phyloP scores from a whole-genome alignment of 257 asterid species.

The Nicotiana tomentosiformis region DNA sequence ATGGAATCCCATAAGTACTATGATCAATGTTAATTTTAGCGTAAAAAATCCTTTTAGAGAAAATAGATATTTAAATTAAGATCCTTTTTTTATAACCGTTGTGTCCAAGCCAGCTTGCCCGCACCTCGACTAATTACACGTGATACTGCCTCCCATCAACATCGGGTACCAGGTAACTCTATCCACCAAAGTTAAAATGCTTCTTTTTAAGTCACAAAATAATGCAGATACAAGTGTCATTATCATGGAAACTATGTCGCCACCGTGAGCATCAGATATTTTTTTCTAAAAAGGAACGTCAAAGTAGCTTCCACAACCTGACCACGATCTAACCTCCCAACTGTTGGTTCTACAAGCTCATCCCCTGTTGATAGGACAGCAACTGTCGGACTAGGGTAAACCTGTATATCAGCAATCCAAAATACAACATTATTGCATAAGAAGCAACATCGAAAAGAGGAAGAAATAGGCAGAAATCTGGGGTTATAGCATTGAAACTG shows the following conservation, averaged over 20 bases:
- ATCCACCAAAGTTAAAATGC: neutral
- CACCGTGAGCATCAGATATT: neutral
- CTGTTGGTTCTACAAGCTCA: conserved; percentile 83
- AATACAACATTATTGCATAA: conserved; percentile 7
- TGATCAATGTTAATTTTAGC: neutral
- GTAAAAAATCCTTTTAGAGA: neutral
- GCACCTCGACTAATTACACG: too few relatives aligned
- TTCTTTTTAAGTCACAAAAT: neutral
- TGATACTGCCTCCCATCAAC: too few relatives aligned
- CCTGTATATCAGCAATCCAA: conserved; percentile 34
- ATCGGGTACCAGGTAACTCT: too few relatives aligned
- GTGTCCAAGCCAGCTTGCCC: too few relatives aligned
- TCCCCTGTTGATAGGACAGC: conserved; percentile 93
- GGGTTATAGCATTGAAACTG: neutral
- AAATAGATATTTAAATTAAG: neutral
- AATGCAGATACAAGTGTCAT: neutral
- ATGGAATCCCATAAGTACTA: neutral
- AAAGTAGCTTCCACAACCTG: conserved; percentile 49
- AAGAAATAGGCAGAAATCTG: neutral
- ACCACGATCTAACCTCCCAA: conserved; percentile 55
- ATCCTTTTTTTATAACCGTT: too few relatives aligned
- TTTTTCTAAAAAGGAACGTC: neutral
- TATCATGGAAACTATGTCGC: conserved; percentile 4
- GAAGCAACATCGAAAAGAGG: conserved; percentile 16
- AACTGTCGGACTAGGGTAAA: conserved; percentile 64